Percentiles rank a stretch among this genome's conserved stretches.
Conservation (phyloP, 2,329 filamentous ascomycete species). For the Gnomoniopsis sp. region DNA sequence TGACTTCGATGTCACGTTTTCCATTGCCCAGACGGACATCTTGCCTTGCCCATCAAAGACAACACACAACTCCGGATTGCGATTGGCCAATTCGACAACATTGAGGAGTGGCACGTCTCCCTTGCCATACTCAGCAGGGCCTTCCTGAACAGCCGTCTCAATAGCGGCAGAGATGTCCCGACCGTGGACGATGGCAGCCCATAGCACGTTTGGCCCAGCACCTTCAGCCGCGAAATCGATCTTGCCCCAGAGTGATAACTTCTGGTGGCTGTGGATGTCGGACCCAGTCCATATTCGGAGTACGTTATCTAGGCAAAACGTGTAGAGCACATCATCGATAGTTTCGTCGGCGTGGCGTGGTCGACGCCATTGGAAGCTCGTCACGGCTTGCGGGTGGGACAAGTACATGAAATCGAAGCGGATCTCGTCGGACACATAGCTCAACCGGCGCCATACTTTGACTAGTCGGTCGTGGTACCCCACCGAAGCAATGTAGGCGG, state of each 20-base stretch:
- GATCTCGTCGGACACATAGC: slow-evolving; percentile 78
- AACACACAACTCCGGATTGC: slow-evolving; percentile 81
- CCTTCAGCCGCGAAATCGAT: slow-evolving; percentile 66
- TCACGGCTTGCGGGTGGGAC: slow-evolving; percentile 77
- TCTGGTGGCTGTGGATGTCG: slow-evolving; percentile 67
- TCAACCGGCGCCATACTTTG: slow-evolving; percentile 88
- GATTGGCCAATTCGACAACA: slow-evolving; percentile 80
- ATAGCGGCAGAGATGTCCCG: slow-evolving; percentile 75
- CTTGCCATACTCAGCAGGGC: slow-evolving; percentile 52
- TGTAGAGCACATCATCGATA: slow-evolving; percentile 85
- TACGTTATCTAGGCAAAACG: slow-evolving; percentile 75
- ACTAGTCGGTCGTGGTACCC: slow-evolving; percentile 76
- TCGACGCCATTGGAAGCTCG: slow-evolving; percentile 79
- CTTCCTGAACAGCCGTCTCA: slow-evolving; percentile 67
- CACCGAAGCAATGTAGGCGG: slow-evolving; percentile 78
- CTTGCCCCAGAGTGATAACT: slow-evolving; percentile 75
- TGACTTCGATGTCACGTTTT: slow-evolving; percentile 73
- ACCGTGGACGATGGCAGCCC: slow-evolving; percentile 79
- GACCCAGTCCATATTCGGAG: slow-evolving; percentile 81
- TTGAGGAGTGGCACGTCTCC: slow-evolving; percentile 76
- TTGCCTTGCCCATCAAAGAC: slow-evolving; percentile 78
- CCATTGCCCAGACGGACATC: slow-evolving; percentile 90
- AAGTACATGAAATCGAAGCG: slow-evolving; percentile 90
- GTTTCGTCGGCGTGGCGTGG: slow-evolving; percentile 74
- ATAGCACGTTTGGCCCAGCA: slow-evolving; percentile 43